phyloP scores from a whole-genome alignment of 2,329 filamentous ascomycete genomes.

The Ampelomyces quisqualis region DNA sequence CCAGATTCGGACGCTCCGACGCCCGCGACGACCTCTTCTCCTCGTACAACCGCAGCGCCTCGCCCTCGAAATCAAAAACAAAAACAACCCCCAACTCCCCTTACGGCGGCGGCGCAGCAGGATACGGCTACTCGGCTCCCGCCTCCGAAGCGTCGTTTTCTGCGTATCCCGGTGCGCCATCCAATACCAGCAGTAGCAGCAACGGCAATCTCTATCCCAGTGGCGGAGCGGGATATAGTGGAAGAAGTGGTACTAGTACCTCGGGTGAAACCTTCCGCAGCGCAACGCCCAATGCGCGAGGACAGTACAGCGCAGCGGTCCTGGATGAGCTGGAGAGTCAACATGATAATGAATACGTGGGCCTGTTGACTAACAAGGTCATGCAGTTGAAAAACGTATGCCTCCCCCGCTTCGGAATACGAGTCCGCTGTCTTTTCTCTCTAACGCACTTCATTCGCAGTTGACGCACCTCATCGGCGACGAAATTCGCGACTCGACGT shows the following conservation, averaged over 20 bases:
- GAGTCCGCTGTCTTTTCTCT: too few relatives aligned
- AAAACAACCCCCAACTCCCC: slow-evolving; percentile 20
- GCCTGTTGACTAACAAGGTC: slow-evolving; percentile 89
- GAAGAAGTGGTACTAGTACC: slow-evolving; percentile 1
- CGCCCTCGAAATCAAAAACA: slow-evolving; percentile 40
- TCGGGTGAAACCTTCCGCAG: slow-evolving; percentile 28
- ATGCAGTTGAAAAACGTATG: slow-evolving; percentile 83
- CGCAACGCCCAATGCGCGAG: slow-evolving; percentile 59
- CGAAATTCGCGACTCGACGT: slow-evolving; percentile 87
- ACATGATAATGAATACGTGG: slow-evolving; percentile 78
- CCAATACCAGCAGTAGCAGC: background rate
- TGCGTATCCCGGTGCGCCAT: slow-evolving; percentile 39
- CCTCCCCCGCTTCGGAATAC: too few relatives aligned
- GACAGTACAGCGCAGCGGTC: slow-evolving; percentile 90
- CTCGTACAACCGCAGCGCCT: slow-evolving; percentile 42
- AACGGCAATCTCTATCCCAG: slow-evolving; percentile 17
- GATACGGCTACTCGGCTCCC: slow-evolving; percentile 26
- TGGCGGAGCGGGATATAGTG: slow-evolving; percentile 7
- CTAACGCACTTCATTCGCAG: slow-evolving; percentile 38
- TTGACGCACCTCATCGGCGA: slow-evolving; percentile 92
- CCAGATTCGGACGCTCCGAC: slow-evolving; percentile 32
- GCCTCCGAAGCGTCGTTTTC: slow-evolving; percentile 22
- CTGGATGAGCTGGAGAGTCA: slow-evolving; percentile 93
- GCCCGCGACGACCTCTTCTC: slow-evolving; percentile 45
- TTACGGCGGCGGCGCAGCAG: slow-evolving; percentile 21